Base-by-base conservation (phyloP, 1,139 yeast species). In the Scheffersomyces segobiensis region DNA sequence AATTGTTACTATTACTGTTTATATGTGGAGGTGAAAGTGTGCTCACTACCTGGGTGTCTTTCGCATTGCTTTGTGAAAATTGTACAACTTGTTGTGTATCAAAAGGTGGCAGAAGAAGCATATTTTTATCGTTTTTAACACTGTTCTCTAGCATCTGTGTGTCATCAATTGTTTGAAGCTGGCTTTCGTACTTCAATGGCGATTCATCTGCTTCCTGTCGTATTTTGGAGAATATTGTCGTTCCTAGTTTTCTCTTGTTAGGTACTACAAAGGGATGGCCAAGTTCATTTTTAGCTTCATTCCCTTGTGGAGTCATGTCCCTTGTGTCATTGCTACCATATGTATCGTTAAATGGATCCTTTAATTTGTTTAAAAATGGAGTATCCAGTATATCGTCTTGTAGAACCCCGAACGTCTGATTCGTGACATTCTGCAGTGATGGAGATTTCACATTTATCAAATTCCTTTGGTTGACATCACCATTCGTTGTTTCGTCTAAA, bases 291-390 rank as follows among this genome's bases (percentile, higher is more conserved):
- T 19, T 24, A 24, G 14, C 6, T 14, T 20, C 21, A 5, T 8
- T 21, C 19, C 10, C 18, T 21, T 26, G 21, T 50, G 52, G 46
- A 19, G 46, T 18, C 21, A 50, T 50, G 18, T 32, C 21, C 32
- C 17, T 50, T 7, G n/a, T 22, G 17, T 21, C 24, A 14, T 24
- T 24, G n/a, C 32, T 50, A 19, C 46, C 52, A 21, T 42, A 20
- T 12, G 49, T 26, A 17, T 46, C 55, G 21, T 60, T 60, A 56
- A 59, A 59, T 7, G 63, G 63, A 39, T 60, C 60, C 46, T 53
- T 56, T 24, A 60, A 50, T 46, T 59, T 60, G 12, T 55, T 53
- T 18, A 60, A 55, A 53, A 60, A 60, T 20, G 63, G 63, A 2
- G 62, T 60, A 18, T 58, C 62, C 49, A 46, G 52, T 7, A 57